These are phyloP conservation scores for Beta lomatogona DNA, from an alignment of 179 eudicot species.

Conservation along the genomic window DNA sequence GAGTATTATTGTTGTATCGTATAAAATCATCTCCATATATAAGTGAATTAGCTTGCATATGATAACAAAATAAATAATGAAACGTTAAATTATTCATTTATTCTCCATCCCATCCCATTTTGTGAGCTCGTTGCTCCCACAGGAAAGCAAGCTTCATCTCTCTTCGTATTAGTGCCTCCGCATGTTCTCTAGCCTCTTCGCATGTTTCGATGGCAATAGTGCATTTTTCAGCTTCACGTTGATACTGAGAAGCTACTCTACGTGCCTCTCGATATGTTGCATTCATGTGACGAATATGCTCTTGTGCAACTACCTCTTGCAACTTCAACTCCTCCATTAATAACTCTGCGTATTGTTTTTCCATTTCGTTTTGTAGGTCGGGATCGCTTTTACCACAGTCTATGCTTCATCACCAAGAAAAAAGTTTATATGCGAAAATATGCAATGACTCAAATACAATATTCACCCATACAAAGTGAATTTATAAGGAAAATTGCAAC, in stretches of 20 bases:
- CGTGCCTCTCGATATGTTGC: slow-evolving; percentile 72
- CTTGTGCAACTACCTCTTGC: slow-evolving; percentile 61
- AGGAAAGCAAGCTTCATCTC: slow-evolving; percentile 62
- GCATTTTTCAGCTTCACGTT: slow-evolving; percentile 84
- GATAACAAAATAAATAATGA: too few species aligned
- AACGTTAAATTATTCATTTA: slow-evolving; percentile 24
- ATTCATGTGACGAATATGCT: slow-evolving; percentile 65
- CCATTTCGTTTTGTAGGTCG: slow-evolving; percentile 73
- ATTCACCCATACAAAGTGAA: too few species aligned
- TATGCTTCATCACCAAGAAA: neutral
- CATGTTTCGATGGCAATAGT: slow-evolving; percentile 82
- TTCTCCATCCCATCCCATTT: slow-evolving; percentile 66
- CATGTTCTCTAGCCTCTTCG: slow-evolving; percentile 72
- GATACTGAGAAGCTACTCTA: slow-evolving; percentile 74
- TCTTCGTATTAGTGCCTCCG: slow-evolving; percentile 49
- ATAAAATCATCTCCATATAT: too few species aligned
- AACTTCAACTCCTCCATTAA: slow-evolving; percentile 73
- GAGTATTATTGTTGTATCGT: too few species aligned
- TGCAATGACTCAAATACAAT: too few species aligned
- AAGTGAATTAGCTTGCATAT: too few species aligned
- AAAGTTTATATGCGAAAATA: too few species aligned
- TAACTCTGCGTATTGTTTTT: slow-evolving; percentile 75
- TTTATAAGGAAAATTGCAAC: too few species aligned
- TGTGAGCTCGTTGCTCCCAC: slow-evolving; percentile 81
- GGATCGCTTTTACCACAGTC: slow-evolving; percentile 87